Evolutionary conservation across 2,329 filamentous ascomycete genomes (phyloP), one percentile per base, ranked within the genome.

Genomic region (Ceratocystis colombiana): DNA sequence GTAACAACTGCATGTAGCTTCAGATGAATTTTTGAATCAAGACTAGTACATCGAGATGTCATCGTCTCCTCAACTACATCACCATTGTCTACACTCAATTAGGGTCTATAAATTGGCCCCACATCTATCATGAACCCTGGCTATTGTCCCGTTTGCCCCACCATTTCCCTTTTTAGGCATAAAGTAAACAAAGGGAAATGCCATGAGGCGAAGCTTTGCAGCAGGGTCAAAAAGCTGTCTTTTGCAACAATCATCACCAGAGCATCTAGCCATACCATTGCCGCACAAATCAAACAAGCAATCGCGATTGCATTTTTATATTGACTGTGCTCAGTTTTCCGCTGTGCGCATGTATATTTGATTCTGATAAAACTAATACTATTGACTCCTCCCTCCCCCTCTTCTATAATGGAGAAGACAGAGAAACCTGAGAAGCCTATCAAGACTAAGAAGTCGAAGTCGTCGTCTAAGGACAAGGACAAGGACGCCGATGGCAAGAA

Each of bases 401-500:
- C 17, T n/a, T 53, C 48, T 17, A 62, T 45, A 28, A 57, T 44
- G 28, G 22, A 30, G 8, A 63, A 41, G 30, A 2, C 48, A 3
- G 65, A 66, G 45, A 66, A 66, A n/a, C 61, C 61, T 10, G 65
- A 67, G 45, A 67, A 67, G 61, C 61, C 61, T 17, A 61, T 67
- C 37, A 67, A 67, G 61, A 55, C 55, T n/a, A 64, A 64, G 17
- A 67, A 67, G 62, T 30, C 41, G 20, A 53, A 64, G 46, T 62
- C 64, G 41, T 64, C 66, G 37, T 67, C 65, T 10, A 61, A 44
- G 48, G 41, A 59, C 37, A 61, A 67, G 55, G 67, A 71, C 61
- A 75, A 75, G 64, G 77, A 80, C 62, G 85, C 84, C 75, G 83
- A 86, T 73, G 91, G 91, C 73, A 89, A 90, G 71, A 96, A 96